Base-by-base conservation (phyloP, 2,329 filamentous ascomycete genomes). In the Elsinoe perseae region DNA sequence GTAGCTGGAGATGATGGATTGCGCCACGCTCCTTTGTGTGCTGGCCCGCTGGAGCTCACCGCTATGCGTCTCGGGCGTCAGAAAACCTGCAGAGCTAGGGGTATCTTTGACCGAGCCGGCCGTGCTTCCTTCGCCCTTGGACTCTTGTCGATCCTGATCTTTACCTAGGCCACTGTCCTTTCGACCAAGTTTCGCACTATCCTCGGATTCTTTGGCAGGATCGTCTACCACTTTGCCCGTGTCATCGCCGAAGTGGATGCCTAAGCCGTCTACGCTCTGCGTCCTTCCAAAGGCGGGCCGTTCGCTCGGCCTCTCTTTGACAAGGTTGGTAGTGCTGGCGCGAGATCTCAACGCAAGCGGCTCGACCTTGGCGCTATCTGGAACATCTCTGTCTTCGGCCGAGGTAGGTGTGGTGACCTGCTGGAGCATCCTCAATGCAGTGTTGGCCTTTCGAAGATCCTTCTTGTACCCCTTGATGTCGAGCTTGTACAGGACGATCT, bases 401-500 rank as follows among this genome's bases (percentile, higher is more conserved):
- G 30, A 52, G 28, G 48, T 52, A 23, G 48, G 48, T 14, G 48
- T 52, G 28, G 16, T 23, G 20, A 52, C 46, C 25, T 53, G 36
- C 50, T 66, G 63, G 28, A 69, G 57, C 6, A 59, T 58, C 25
- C 64, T 61, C 36, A 72, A 64, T 50, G 66, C 63, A 4, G 64
- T 62, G 14, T 64, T 61, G 4, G 64, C 65, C 6, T 58, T 62
- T 57, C 61, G 64, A 14, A 70, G 60, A 28, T 70, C 67, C 52
- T 70, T 69, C 60, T 72, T 75, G 64, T 76, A 77, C 14, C 72
- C 72, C 53, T 69, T 71, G 54, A 76, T 68, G 54, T 78, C 75
- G 27, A 77, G 68, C 61, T 76, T 77, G 65, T 75, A 76, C 50
- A 74, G 68, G 21, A 76, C 71, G 55, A 76, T 76, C 48, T 77